Evolutionary conservation across 2,329 filamentous ascomycete species (phyloP), one percentile per base, ranked within the genome.

Genomic region (Claviceps pazoutovae): DNA sequence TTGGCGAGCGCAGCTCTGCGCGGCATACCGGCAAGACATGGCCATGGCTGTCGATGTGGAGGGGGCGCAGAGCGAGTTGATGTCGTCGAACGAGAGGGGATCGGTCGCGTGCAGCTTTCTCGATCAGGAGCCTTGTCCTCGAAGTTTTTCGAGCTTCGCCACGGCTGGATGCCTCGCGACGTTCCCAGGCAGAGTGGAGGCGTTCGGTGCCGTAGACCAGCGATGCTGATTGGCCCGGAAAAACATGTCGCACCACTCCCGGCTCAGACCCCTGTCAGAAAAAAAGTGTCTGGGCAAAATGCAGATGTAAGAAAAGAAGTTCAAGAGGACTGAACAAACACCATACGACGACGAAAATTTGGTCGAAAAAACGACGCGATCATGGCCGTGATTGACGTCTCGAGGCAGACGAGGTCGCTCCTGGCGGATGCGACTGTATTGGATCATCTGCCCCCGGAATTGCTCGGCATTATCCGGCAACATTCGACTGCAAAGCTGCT

Each of bases 401-500:
- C 71, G 60, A 67, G 66, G 62, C 74, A 77, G 68, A 73, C 71
- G 66, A 68, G 72, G 69, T 74, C 73, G 70, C 71, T 80, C 64
- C 69, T 83, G 51, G 67, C 69, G 60, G 75, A 83, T 58, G 64
- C 71, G 66, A 67, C 67, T 60, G 69, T 74, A 55, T 66, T 84
- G 59, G 67, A 74, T 56, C 71, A 82, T 63, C 64, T 95, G 59
- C 86, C 88, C 42, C 68, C 73, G 58, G 86, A 89, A 70, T 72
- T 93, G 64, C 71, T 83, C 57, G 73, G 79, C 61, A 73, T 84
- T 58, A 78, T 93, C 65, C 76, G 75, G 64, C 71, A 79, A 61
- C 74, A 80, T 62, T 74, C 75, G 54, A 76, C 82, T 62, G 74
- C 76, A 58, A 75, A 78, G 62, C 83, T 89, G 66, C 77, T 94